phyloP scores from a whole-genome alignment of 768 basidiomycete species.

The Suillus subaureus region DNA sequence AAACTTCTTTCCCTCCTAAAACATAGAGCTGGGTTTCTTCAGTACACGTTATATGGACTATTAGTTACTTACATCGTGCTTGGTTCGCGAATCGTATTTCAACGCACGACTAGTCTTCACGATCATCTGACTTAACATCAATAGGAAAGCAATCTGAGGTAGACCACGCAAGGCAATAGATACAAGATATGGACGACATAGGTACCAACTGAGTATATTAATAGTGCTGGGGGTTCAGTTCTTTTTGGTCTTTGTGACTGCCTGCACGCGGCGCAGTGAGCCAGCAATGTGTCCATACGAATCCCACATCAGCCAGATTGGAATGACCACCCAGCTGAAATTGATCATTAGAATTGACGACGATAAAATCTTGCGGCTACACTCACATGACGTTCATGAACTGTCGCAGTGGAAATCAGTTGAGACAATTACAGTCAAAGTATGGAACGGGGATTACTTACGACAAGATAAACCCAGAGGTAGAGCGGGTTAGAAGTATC shows the following conservation, averaged over 20 bases:
- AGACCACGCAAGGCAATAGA: neutral
- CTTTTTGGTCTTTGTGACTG: constrained; percentile 38
- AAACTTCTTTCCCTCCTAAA: constrained; percentile 13
- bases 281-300: constrained; percentile 73
- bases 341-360: constrained; percentile 8
- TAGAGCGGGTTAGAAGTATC: constrained; percentile 70
- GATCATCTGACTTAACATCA: neutral
- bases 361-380: neutral
- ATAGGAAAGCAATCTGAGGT: neutral
- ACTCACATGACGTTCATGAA: constrained; percentile 82
- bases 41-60: constrained; percentile 19
- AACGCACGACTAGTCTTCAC: neutral
- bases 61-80: neutral
- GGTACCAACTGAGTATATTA: neutral
- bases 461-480: constrained; percentile 81
- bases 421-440: neutral
- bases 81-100: neutral
- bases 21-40: constrained; percentile 6
- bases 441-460: constrained; percentile 39
- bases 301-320: constrained; percentile 75
- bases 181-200: neutral
- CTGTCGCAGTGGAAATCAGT: constrained; percentile 37
- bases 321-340: constrained; percentile 77
- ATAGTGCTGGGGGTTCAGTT: constrained; percentile 19
- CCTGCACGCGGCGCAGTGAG: constrained; percentile 50